A percentile compares a stretch with the other conserved stretches of the same genome.
phyloP scores from a whole-genome alignment of 1,284 basidiomycete genomes.

The Trametes sp. region DNA sequence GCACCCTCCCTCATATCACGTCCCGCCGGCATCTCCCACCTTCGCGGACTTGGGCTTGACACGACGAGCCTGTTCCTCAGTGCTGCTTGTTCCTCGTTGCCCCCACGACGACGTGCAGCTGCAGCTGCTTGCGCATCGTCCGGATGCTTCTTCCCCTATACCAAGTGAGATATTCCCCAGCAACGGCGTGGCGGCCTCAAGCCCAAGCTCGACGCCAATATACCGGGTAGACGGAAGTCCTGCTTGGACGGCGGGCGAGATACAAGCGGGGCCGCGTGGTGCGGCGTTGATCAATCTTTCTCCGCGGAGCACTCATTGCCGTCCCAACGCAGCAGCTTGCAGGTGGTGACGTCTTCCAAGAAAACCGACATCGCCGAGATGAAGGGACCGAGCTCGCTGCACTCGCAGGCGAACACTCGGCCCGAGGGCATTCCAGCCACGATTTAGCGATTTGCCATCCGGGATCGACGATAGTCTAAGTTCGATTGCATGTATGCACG shows the following conservation, averaged over 20 bases:
- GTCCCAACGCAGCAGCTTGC: background rate
- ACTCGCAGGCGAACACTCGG: background rate
- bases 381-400: background rate
- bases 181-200: too few species aligned
- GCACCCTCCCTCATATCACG: conserved; percentile 1
- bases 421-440: background rate
- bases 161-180: background rate
- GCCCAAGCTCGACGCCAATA: background rate
- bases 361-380: conserved; percentile 10
- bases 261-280: conserved; percentile 1
- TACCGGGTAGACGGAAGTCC: background rate
- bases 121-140: too few species aligned
- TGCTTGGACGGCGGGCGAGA: background rate
- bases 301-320: background rate
- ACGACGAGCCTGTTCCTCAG: background rate
- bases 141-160: background rate
- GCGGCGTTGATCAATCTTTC: conserved; percentile 4
- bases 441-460: too few species aligned
- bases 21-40: conserved; percentile 1
- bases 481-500: too few species aligned
- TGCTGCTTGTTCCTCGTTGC: too few species aligned
- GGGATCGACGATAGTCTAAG: too few species aligned
- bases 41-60: conserved; percentile 7
- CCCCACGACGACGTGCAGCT: background rate
- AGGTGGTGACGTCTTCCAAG: background rate